Conservation (phyloP, 305 asterid genomes). For the Solanum aculeatissimum region DNA sequence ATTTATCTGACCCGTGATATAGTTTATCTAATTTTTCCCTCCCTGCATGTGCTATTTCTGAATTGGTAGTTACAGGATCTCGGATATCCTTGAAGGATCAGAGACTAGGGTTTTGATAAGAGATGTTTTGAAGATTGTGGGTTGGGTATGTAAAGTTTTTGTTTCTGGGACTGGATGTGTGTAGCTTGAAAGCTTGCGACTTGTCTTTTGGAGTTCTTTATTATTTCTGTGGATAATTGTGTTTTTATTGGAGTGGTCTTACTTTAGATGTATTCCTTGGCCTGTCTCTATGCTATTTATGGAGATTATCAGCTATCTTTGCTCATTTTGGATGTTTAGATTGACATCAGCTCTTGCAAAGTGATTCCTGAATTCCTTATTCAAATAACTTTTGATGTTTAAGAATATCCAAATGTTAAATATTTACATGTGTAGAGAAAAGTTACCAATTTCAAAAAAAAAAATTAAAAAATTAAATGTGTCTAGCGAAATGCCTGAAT, state of each 20-base stretch:
- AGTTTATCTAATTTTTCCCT: neutral
- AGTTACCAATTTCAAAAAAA: no score
- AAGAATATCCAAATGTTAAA: neutral
- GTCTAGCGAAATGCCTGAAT: neutral
- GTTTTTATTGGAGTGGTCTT: neutral
- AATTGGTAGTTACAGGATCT: neutral
- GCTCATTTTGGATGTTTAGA: neutral
- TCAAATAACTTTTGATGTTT: neutral
- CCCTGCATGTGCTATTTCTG: neutral
- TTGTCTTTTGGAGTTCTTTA: neutral
- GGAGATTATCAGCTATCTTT: neutral
- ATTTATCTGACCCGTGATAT: neutral
- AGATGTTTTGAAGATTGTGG: neutral
- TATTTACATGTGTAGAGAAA: neutral
- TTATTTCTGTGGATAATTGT: neutral
- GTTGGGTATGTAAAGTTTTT: neutral
- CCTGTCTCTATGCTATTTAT: neutral
- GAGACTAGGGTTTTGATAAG: neutral
- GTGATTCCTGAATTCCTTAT: neutral
- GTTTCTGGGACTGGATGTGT: neutral
- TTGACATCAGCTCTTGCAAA: neutral
- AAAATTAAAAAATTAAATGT: neutral
- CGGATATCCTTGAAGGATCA: neutral
- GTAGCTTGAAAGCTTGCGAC: neutral
- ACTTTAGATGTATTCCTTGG: neutral